A percentile compares a stretch with the other conserved stretches of the same genome.
Evolutionary conservation across 1,284 basidiomycete species (phyloP).

Genomic region (Ustilago lituana): DNA sequence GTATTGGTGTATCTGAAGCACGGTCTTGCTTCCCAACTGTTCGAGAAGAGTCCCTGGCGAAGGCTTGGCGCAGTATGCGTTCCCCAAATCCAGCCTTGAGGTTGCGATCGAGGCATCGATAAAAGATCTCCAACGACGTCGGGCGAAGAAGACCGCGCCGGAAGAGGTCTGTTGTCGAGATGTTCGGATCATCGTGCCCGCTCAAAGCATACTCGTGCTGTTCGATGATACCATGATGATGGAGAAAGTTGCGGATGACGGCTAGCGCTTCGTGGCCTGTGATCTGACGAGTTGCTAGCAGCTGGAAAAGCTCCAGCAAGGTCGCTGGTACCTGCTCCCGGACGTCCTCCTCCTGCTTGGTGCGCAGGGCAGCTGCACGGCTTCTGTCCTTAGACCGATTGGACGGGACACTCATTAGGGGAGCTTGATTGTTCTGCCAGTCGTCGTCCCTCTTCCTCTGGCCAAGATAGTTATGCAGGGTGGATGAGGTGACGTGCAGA

Average conservation of each 20-base stretch:
- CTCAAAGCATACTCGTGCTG: conserved; percentile 39
- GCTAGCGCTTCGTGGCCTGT: conserved; percentile 44
- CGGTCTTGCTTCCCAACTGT: neutral
- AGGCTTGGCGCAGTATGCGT: conserved; percentile 31
- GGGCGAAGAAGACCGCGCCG: conserved; percentile 29
- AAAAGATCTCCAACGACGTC: conserved; percentile 47
- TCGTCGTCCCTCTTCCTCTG: conserved; percentile 25
- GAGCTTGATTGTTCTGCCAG: conserved; percentile 42
- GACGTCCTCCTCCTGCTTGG: conserved; percentile 22
- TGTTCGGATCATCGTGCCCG: conserved; percentile 13
- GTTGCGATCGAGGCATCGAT: conserved; percentile 56
- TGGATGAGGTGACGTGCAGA: conserved; percentile 35
- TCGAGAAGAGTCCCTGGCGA: conserved; percentile 1
- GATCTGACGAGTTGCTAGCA: conserved; percentile 25
- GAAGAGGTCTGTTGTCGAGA: conserved; percentile 27
- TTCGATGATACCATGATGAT: conserved; percentile 38
- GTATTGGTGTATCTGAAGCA: neutral
- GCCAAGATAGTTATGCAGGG: conserved; percentile 27
- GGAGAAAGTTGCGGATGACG: conserved; percentile 35
- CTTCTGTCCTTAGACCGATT: conserved; percentile 17
- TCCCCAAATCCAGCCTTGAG: conserved; percentile 50
- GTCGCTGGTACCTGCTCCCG: conserved; percentile 16
- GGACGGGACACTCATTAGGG: conserved; percentile 26
- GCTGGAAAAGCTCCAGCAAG: conserved; percentile 34
- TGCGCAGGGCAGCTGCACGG: conserved; percentile 21